These are phyloP conservation scores for Globisporangium solare DNA, from an alignment of 352 stramenopile genomes.

Conservation along the genomic window DNA sequence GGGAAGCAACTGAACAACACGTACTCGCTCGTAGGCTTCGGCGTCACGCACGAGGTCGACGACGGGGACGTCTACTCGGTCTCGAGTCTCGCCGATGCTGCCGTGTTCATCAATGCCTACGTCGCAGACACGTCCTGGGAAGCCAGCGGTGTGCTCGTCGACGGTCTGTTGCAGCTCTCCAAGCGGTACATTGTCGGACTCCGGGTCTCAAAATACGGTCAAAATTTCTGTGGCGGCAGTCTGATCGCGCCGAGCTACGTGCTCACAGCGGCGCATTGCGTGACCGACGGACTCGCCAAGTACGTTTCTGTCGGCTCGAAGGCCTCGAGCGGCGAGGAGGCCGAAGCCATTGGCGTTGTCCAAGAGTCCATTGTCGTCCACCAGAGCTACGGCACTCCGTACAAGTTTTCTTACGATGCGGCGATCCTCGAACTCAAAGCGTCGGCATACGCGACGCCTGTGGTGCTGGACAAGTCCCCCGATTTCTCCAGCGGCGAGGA, in stretches of 20 bases:
- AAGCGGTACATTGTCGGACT: conserved; percentile 10
- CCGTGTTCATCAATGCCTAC: conserved; percentile 30
- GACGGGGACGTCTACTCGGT: conserved; percentile 11
- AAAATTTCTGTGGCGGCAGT: conserved; percentile 37
- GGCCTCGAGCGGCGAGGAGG: conserved; percentile 14
- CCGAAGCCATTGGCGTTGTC: conserved; percentile 23
- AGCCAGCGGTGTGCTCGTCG: conserved; percentile 2
- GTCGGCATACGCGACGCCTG: conserved; percentile 17
- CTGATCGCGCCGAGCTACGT: conserved; percentile 35
- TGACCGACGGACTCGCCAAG: conserved; percentile 21
- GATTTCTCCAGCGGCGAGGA: conserved; percentile 18
- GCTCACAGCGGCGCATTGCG: conserved; percentile 41
- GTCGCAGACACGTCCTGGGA: conserved; percentile 19
- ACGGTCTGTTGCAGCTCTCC: conserved; percentile 1
- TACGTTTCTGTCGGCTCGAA: conserved; percentile 26
- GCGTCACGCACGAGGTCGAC: conserved; percentile 1
- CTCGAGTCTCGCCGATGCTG: conserved; percentile 20
- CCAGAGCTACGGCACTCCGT: conserved; percentile 19
- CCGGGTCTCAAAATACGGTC: conserved; percentile 3
- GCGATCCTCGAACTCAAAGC: conserved; percentile 28
- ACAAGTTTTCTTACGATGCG: conserved; percentile 24
- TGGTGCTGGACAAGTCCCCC: conserved; percentile 16
- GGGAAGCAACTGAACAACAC: conserved; percentile 8
- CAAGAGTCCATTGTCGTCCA: conserved; percentile 18
- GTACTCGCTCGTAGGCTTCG: conserved; percentile 7